Percentiles rank a stretch among this genome's conserved stretches.
phyloP scores from a whole-genome alignment of 495 filamentous ascomycete genomes.

The Xylaria palmicola region DNA sequence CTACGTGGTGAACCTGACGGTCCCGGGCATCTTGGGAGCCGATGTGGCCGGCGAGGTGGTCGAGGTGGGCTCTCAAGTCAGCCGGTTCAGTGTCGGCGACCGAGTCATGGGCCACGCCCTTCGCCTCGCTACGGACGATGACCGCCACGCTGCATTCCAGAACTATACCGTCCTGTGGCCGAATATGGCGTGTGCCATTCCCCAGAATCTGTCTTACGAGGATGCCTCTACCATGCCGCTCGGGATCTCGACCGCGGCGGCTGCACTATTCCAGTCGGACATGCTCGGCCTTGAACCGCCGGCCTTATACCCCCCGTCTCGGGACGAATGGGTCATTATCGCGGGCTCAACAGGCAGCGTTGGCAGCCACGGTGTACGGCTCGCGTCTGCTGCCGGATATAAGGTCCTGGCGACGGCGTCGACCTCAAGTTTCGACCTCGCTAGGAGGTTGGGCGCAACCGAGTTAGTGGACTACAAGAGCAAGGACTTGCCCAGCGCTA shows the following conservation, averaged over 20 bases:
- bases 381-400: constrained; percentile 54
- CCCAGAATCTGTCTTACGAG: constrained; percentile 37
- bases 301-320: constrained; percentile 29
- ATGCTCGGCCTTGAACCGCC: constrained; percentile 30
- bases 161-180: constrained; percentile 38
- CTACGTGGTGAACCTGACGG: constrained; percentile 26
- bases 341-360: constrained; percentile 42
- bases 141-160: constrained; percentile 31
- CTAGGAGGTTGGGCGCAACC: constrained; percentile 52
- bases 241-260: constrained; percentile 45
- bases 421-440: constrained; percentile 49
- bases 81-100: constrained; percentile 44
- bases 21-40: constrained; percentile 49
- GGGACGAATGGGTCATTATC: constrained; percentile 41
- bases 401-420: constrained; percentile 52
- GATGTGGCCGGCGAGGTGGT: constrained; percentile 54
- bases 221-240: constrained; percentile 47
- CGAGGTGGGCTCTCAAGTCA: constrained; percentile 43
- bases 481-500: constrained; percentile 14
- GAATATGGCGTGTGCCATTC: constrained; percentile 39
- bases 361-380: constrained; percentile 57
- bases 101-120: constrained; percentile 35
- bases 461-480: constrained; percentile 56
- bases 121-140: constrained; percentile 13
- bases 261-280: constrained; percentile 39